Evolutionary conservation across 768 basidiomycete species (phyloP).

Genomic region (Naganishia vaughanmartiniae): DNA sequence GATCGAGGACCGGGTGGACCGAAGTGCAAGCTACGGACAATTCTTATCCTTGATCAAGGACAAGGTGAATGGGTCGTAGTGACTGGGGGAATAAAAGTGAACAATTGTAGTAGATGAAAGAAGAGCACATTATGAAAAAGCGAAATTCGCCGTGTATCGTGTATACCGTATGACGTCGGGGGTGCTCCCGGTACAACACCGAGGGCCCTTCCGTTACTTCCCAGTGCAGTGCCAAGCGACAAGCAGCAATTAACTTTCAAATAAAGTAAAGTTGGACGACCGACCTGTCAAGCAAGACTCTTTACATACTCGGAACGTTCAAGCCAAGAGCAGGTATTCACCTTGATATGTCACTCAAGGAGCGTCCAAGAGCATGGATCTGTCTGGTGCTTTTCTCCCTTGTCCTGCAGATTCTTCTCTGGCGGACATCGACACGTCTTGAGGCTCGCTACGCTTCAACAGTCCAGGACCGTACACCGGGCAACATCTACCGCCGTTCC

Average conservation of each 20-base stretch:
- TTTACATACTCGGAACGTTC: too few relatives aligned
- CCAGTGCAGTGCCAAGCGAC: too few relatives aligned
- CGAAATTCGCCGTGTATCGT: too few relatives aligned
- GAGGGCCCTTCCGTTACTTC: neutral
- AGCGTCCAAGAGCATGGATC: conserved; percentile 1
- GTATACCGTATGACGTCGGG: conserved; percentile 7
- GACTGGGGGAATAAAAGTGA: neutral
- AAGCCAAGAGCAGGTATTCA: too few relatives aligned
- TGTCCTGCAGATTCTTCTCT: conserved; percentile 16
- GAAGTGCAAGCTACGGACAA: conserved; percentile 92
- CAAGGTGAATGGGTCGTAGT: conserved; percentile 60
- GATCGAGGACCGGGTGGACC: conserved; percentile 93
- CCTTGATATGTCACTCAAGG: too few relatives aligned
- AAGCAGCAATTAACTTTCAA: too few relatives aligned
- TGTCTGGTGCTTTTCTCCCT: conserved; percentile 14
- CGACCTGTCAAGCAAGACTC: too few relatives aligned
- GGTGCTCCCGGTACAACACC: conserved; percentile 8
- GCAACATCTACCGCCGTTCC: neutral
- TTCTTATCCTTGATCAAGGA: conserved; percentile 86
- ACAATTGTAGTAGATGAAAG: neutral
- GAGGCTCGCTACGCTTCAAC: neutral
- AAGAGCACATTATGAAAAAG: too few relatives aligned
- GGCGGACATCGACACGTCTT: conserved; percentile 10
- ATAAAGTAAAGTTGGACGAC: too few relatives aligned
- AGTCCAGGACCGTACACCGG: too few relatives aligned